phyloP scores from a whole-genome alignment of 495 filamentous ascomycete genomes.

The Lasiosphaeria miniovina region DNA sequence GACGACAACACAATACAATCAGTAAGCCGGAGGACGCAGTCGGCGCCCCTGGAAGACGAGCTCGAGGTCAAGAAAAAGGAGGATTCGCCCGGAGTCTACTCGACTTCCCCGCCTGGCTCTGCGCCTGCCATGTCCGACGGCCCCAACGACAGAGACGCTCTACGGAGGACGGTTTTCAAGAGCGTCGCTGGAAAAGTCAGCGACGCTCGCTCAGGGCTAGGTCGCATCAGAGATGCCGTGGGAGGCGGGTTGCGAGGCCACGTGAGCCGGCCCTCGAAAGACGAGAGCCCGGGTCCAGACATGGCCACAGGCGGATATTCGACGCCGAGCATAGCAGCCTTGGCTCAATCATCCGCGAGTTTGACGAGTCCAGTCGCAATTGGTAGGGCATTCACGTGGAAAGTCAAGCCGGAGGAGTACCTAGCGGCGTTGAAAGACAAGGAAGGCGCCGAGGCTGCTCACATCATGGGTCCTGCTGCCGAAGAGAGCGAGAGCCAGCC shows the following conservation, averaged over 20 bases:
- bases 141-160: constrained; percentile 61
- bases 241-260: constrained; percentile 53
- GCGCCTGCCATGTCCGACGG: constrained; percentile 41
- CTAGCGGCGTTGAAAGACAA: constrained; percentile 35
- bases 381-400: constrained; percentile 53
- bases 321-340: constrained; percentile 34
- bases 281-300: constrained; percentile 34
- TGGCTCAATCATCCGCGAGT: constrained; percentile 37
- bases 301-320: constrained; percentile 20
- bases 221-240: constrained; percentile 80
- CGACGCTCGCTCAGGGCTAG: constrained; percentile 80
- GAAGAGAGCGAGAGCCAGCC: constrained; percentile 8
- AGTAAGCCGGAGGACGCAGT: constrained; percentile 50
- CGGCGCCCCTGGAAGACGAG: constrained; percentile 47
- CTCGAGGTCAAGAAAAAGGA: constrained; percentile 39
- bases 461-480: constrained; percentile 3
- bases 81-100: constrained; percentile 36
- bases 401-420: constrained; percentile 55
- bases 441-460: constrained; percentile 25
- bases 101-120: constrained; percentile 37
- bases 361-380: constrained; percentile 34
- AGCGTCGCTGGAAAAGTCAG: constrained; percentile 75
- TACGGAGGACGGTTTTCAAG: constrained; percentile 69
- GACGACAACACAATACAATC: constrained; percentile 30
- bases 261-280: constrained; percentile 45